Percentiles rank a stretch among this genome's conserved stretches.
Evolutionary conservation across 1,284 basidiomycete genomes (phyloP).

Genomic region (Leccinum solheimii): DNA sequence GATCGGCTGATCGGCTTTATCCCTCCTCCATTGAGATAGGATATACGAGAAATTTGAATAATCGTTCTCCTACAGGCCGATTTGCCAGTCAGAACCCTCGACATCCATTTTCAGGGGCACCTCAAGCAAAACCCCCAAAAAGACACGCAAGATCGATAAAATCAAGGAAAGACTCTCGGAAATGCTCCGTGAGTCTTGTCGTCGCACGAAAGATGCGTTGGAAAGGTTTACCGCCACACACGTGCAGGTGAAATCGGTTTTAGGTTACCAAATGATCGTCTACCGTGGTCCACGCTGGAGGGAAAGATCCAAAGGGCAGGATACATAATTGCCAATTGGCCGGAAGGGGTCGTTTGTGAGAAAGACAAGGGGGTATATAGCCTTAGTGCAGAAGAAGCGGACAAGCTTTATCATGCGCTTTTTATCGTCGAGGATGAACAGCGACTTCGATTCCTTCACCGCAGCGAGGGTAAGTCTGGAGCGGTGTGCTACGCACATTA

Average conservation of each 20-base stretch:
- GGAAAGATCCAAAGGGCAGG: background rate
- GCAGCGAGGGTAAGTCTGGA: background rate
- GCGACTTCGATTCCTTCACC: conserved; percentile 10
- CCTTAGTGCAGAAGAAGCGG: conserved; percentile 8
- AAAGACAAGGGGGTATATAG: conserved; percentile 11
- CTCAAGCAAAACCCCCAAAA: background rate
- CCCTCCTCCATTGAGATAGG: background rate
- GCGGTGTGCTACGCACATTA: no score
- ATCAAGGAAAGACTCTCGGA: conserved; percentile 12
- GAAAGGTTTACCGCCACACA: background rate
- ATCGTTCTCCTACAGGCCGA: background rate
- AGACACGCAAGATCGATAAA: conserved; percentile 1
- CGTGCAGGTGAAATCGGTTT: conserved; percentile 9
- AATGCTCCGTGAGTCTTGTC: conserved; percentile 13
- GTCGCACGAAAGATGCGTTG: background rate
- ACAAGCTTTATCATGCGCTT: conserved; percentile 7
- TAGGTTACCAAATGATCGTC: conserved; percentile 1
- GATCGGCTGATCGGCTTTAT: background rate
- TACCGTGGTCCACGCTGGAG: conserved; percentile 18
- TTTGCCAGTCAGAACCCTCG: background rate
- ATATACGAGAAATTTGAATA: background rate
- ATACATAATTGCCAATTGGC: conserved; percentile 17
- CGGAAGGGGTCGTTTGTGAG: conserved; percentile 2
- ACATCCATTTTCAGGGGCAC: background rate
- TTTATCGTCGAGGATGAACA: background rate